Evolutionary conservation across 352 stramenopile genomes (phyloP), one percentile per base, ranked within the genome.

Genomic region (Hyaloperonospora brassicae): DNA sequence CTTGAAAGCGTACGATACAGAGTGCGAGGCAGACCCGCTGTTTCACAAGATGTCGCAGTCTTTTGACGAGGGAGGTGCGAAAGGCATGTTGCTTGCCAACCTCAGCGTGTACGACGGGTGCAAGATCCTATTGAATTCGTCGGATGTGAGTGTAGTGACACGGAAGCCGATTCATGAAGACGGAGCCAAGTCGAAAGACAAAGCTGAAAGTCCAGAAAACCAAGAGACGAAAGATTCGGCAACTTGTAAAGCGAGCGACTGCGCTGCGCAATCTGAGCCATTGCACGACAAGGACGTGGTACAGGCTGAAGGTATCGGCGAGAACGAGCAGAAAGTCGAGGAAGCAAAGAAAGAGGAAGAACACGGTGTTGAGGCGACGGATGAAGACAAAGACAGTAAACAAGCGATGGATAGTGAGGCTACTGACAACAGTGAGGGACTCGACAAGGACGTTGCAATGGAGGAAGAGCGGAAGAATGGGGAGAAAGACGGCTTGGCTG

Each of bases 11-110:
- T 84, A 93, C 36, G 89, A 97, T 34, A 69, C 79, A 14, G 89
- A 93, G 44, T 94, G 89, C 52, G 80, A 92, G 31, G 76, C 89
- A 4, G 90, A 97, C 55, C 87, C 89, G 27, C 68, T 97, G 5
- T 97, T 97, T 56, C 86, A 94, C 70, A 95, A 96, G 57, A 96
- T 97, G 84, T 92, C 79, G 24, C 82, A 96, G 57, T 87, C 74
- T 4, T 96, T 97, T 53, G 91, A 97, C 61, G 89, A 95, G 62
- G 89, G 87, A 1, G 89, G 88, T 2, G 89, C 91, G 0, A 93
- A 92, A 55, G 89, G 89, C 10, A 93, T 97, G 86, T 60, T 97
- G 22, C 62, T 97, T n/a, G 79, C 85, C n/a, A 95, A 97, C 55
- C 68, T 97, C 9, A 75, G 79, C 21, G 72, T 93, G n/a, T 89